Conservation (phyloP, 75 land plant genomes). For the Pinus tabuliformis region DNA sequence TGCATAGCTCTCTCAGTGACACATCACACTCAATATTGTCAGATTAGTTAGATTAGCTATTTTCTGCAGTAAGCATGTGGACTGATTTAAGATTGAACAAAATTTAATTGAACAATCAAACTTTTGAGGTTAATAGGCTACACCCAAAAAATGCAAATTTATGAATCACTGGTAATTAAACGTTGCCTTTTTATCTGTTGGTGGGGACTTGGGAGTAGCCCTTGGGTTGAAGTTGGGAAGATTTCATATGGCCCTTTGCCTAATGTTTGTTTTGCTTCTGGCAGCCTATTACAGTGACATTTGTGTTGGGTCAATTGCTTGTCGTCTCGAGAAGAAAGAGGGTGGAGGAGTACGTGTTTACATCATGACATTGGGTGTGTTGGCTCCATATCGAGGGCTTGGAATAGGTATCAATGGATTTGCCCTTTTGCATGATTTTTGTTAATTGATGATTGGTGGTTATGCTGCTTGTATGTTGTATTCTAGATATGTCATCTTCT, state of each 20-base stretch:
- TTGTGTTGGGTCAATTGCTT: conserved; percentile 96
- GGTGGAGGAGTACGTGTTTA: conserved; percentile 68
- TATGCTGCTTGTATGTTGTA: background rate
- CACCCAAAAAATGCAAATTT: background rate
- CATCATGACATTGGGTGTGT: conserved; percentile 96
- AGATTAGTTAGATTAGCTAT: no score
- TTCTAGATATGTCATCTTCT: background rate
- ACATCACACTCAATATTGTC: no score
- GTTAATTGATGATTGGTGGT: background rate
- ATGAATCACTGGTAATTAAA: background rate
- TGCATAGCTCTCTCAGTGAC: no score
- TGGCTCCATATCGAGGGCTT: conserved; percentile 92
- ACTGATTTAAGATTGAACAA: no score
- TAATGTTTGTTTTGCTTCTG: conserved; percentile 3
- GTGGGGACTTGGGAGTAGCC: background rate
- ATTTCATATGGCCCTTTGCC: background rate
- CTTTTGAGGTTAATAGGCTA: no score
- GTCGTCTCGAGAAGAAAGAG: conserved; percentile 95
- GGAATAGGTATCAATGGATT: conserved; percentile 78
- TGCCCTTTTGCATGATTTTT: background rate
- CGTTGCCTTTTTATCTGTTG: background rate
- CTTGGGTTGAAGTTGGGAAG: background rate
- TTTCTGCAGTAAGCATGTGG: no score
- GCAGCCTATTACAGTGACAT: conserved; percentile 96
- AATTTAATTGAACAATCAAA: no score